phyloP scores from a whole-genome alignment of 805 yeast species.

The Wickerhamomyces mucosus region DNA sequence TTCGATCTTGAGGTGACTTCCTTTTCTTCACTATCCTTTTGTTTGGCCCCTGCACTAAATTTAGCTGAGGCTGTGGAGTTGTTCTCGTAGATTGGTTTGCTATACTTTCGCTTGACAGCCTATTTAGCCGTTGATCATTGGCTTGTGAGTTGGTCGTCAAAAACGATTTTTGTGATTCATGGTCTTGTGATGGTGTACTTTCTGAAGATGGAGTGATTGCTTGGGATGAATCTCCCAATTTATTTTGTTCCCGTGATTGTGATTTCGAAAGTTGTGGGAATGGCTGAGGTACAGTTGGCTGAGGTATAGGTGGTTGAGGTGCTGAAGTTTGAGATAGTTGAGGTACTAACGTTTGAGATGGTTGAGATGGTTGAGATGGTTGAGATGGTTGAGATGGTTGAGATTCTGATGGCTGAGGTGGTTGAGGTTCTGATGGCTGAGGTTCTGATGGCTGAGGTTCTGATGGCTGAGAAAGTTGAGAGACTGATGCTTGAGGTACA shows the following conservation, averaged over 20 bases:
- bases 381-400: too few species aligned
- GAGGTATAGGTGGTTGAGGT: conserved; percentile 1
- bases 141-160: too few species aligned
- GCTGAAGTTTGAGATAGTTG: conserved; percentile 1
- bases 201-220: too few species aligned
- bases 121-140: too few species aligned
- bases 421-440: background rate
- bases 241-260: too few species aligned
- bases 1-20: conserved; percentile 7
- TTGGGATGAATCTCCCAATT: too few species aligned
- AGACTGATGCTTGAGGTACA: background rate
- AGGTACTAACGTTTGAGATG: background rate
- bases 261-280: background rate
- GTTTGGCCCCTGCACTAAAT: background rate
- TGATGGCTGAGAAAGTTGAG: conserved; percentile 1
- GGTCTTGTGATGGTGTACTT: conserved; percentile 1
- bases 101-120: too few species aligned
- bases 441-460: background rate
- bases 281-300: background rate
- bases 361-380: too few species aligned
- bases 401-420: conserved; percentile 1
- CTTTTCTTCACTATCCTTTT: conserved; percentile 6
- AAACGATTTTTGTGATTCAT: background rate
- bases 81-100: too few species aligned
- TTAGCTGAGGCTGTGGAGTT: background rate